Base-by-base conservation (phyloP, 176 grass and related monocot species). In the Phyllostachys edulis region DNA sequence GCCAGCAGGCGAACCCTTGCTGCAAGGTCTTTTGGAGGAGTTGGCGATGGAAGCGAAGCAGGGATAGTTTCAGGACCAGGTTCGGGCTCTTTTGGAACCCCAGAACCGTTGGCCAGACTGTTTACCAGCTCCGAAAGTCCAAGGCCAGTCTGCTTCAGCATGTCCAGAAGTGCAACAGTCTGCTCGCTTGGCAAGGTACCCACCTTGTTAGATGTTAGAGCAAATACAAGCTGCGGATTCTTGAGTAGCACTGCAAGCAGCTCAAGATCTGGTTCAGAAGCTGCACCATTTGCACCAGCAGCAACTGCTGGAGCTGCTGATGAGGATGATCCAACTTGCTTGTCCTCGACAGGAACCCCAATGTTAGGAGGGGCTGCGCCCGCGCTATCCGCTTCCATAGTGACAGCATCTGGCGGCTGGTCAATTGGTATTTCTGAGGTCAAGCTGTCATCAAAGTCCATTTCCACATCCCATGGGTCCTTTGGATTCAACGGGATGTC, bases 191-290 rank as follows among this genome's bases (percentile, higher is more conserved):
- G 65, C 39, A 96, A 41, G 38, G 42, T 87, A 29, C 76, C 83
- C 14, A 75, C 84, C 52, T 92, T 79, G 39, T 83, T 90, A 17
- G 91, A 94, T 47, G 96, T 96, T 69, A 99, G 67, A 59, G 96
- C 96, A 89, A 99, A 96, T 3, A 99, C 96, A 51, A 99, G 84
- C 71, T 99, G 89, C 0, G 96, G 96, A 80, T 99, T 99, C 79
- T 92, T 96, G 32, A 99, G 88, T 79, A 99, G 83, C 80, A 99
- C 93, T 0, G 93, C 90, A 50, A 99, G 93, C 75, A 99, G 87
- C 86, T 96, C 96, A 49, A 94, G 85, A 83, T 99, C 96, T 3
- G 96, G 86, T 44, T 89, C 90, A 36, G 63, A 34, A 27, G 51
- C 55, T 63, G 54, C 71, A 79, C 67, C 64, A 15, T 81, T 80